Evolutionary conservation across 805 yeast genomes (phyloP).

Genomic region (Teunomyces atbi): DNA sequence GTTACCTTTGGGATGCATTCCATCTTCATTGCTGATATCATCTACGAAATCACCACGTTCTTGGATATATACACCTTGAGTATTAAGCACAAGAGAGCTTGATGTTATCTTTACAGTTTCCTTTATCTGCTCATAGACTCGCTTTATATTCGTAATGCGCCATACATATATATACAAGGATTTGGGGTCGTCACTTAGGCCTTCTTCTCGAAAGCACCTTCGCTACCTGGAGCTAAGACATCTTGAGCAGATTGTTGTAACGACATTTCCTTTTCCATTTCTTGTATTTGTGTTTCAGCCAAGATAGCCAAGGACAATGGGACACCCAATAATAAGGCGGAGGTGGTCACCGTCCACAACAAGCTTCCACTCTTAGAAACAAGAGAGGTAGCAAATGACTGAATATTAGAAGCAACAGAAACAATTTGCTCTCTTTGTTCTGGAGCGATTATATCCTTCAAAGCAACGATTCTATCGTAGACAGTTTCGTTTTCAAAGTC

Average conservation of each 20-base stretch:
- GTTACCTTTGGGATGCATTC: slow-evolving; percentile 65
- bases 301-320: slow-evolving; percentile 88
- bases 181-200: slow-evolving; percentile 1
- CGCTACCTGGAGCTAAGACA: slow-evolving; percentile 60
- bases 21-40: slow-evolving; percentile 71
- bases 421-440: slow-evolving; percentile 59
- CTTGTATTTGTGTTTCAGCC: slow-evolving; percentile 90
- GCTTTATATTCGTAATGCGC: slow-evolving; percentile 4
- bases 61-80: slow-evolving; percentile 84
- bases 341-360: slow-evolving; percentile 83
- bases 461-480: slow-evolving; percentile 83
- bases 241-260: slow-evolving; percentile 77
- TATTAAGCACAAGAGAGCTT: slow-evolving; percentile 71
- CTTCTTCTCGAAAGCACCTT: slow-evolving; percentile 32
- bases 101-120: neutral
- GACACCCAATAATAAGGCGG: slow-evolving; percentile 83
- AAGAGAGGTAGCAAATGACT: slow-evolving; percentile 37
- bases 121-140: neutral
- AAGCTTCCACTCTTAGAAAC: slow-evolving; percentile 67
- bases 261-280: slow-evolving; percentile 89
- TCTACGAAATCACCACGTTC: slow-evolving; percentile 74
- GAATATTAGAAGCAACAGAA: slow-evolving; percentile 31
- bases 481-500: slow-evolving; percentile 79
- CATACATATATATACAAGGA: slow-evolving; percentile 6
- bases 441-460: slow-evolving; percentile 90